Evolutionary conservation across 495 filamentous ascomycete genomes (phyloP).

Genomic region (Rusavskia elegans): DNA sequence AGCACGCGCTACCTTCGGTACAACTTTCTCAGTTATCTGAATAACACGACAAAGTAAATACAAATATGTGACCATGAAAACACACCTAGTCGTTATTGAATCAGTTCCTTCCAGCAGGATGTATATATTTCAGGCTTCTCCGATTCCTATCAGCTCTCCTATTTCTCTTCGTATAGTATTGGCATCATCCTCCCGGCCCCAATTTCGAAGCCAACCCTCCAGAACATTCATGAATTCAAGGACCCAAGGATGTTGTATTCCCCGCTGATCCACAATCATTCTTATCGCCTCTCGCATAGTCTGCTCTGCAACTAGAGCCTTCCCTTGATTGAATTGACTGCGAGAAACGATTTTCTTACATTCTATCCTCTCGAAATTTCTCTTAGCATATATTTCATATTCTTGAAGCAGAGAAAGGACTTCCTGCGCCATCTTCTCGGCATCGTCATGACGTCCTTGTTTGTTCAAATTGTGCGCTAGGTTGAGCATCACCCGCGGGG

Average conservation of each 20-base stretch:
- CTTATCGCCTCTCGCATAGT: not conserved
- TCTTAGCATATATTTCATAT: not conserved
- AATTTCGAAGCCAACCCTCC: constrained; percentile 5
- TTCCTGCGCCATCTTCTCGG: not conserved
- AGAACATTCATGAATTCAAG: constrained; percentile 7
- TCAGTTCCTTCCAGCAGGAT: constrained; percentile 6
- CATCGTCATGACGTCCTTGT: constrained; percentile 1
- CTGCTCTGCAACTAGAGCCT: not conserved
- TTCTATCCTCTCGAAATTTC: not conserved
- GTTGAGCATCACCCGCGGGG: constrained; percentile 1
- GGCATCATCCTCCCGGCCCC: constrained; percentile 6
- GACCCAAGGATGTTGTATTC: constrained; percentile 6
- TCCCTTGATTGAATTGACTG: not conserved
- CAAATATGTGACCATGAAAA: too few relatives aligned
- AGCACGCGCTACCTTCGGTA: not conserved
- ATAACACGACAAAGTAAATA: too few relatives aligned
- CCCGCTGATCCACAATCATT: constrained; percentile 3
- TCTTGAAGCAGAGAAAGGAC: not conserved
- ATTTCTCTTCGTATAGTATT: constrained; percentile 6
- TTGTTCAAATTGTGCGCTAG: not conserved
- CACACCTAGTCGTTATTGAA: constrained; percentile 2
- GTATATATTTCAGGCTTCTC: constrained; percentile 4
- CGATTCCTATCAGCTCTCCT: constrained; percentile 3
- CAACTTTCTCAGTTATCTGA: not conserved
- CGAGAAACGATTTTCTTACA: not conserved